A percentile compares a stretch with the other conserved stretches of the same genome.
These are phyloP conservation scores for Aspergillus latus DNA, from an alignment of 2,329 filamentous ascomycete species.

Conservation along the genomic window DNA sequence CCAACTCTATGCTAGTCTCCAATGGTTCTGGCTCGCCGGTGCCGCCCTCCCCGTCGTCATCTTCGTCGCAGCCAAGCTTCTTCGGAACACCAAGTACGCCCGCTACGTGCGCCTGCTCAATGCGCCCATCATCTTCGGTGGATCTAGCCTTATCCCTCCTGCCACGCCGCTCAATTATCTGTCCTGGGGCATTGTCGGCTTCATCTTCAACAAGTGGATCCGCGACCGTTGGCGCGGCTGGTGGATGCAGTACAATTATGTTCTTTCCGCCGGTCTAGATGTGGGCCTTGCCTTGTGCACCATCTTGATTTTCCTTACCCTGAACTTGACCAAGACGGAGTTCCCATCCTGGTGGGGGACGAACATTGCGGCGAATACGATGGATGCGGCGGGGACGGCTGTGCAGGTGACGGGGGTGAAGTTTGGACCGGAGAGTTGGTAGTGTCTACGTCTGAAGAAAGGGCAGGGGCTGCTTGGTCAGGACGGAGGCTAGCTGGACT, in stretches of 20 bases:
- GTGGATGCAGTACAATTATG: conserved; percentile 79
- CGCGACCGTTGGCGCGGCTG: conserved; percentile 65
- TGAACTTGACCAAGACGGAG: conserved; percentile 59
- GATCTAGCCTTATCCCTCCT: conserved; percentile 63
- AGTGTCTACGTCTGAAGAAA: neutral
- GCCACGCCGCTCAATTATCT: conserved; percentile 71
- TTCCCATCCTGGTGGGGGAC: conserved; percentile 71
- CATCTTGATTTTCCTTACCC: conserved; percentile 67
- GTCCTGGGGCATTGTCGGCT: conserved; percentile 67
- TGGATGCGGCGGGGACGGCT: conserved; percentile 62
- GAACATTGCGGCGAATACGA: conserved; percentile 56
- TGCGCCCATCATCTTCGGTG: conserved; percentile 68
- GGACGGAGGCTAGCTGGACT: too few species aligned
- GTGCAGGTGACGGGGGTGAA: conserved; percentile 59
- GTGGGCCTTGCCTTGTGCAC: conserved; percentile 65
- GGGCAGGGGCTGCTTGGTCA: too few species aligned
- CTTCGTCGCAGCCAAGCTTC: conserved; percentile 58
- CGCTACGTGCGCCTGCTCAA: conserved; percentile 66
- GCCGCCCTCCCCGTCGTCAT: conserved; percentile 62
- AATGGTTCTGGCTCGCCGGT: conserved; percentile 72
- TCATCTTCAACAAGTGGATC: conserved; percentile 68
- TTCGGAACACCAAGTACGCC: conserved; percentile 47
- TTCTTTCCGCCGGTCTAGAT: conserved; percentile 70
- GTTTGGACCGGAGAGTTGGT: conserved; percentile 57
- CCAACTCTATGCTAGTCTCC: conserved; percentile 62